These are phyloP conservation scores for Scedosporium apiospermum DNA, from an alignment of 2,329 filamentous ascomycete species.

Conservation along the genomic window DNA sequence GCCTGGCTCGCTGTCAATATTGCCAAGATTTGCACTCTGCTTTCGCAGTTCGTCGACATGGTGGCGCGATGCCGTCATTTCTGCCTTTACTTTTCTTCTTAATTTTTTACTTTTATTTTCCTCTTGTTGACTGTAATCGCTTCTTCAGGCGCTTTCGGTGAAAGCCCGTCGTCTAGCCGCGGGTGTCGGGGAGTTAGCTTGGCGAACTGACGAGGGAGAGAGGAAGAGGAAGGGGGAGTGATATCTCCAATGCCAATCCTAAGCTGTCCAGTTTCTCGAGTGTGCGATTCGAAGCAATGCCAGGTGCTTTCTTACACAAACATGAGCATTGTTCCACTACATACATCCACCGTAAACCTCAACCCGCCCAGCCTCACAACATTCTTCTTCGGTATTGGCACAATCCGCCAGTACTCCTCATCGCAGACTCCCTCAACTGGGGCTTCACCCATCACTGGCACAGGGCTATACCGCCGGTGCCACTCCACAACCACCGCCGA, in stretches of 20 bases:
- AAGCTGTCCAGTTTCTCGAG: no score
- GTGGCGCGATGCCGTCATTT: neutral
- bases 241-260: no score
- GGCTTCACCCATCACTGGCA: neutral
- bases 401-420: neutral
- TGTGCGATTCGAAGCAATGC: no score
- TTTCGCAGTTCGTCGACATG: neutral
- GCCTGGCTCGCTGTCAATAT: no score
- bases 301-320: neutral
- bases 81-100: neutral
- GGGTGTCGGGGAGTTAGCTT: no score
- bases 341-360: constrained; percentile 1
- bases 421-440: neutral
- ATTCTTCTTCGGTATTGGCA: neutral
- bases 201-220: no score
- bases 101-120: neutral
- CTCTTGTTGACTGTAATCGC: neutral
- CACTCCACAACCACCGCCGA: neutral
- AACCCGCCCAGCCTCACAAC: neutral
- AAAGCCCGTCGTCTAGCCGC: no score
- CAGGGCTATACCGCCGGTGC: neutral
- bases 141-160: neutral
- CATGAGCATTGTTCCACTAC: neutral
- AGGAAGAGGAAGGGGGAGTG: no score
- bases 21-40: no score